phyloP scores from a whole-genome alignment of 2,329 filamentous ascomycete species.

The Blastomyces silverae region DNA sequence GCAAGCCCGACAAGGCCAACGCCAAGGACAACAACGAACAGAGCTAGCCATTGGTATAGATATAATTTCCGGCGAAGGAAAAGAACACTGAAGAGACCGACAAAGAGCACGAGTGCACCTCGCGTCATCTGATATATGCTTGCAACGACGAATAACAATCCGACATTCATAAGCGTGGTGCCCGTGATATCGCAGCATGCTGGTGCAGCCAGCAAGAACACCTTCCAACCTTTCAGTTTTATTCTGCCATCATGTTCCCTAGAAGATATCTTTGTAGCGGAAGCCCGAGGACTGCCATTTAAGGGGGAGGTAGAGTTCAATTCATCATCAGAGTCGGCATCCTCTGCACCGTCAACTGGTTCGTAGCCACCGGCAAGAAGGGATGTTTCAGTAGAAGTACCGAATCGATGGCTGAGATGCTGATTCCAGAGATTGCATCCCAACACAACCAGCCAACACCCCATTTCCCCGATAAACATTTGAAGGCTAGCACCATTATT shows the following conservation, averaged over 20 bases:
- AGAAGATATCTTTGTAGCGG: conserved; percentile 47
- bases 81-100: conserved; percentile 87
- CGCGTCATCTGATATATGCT: conserved; percentile 99
- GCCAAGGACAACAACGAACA: conserved; percentile 78
- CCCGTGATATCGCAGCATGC: conserved; percentile 90
- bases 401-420: conserved; percentile 39
- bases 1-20: conserved; percentile 87
- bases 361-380: conserved; percentile 55
- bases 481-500: conserved; percentile 51
- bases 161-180: conserved; percentile 96
- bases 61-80: conserved; percentile 75
- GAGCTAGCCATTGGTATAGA: conserved; percentile 85
- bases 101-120: conserved; percentile 88
- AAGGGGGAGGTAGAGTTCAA: conserved; percentile 40
- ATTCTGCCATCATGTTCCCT: conserved; percentile 50
- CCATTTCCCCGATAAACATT: conserved; percentile 97
- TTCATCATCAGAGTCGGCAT: conserved; percentile 42
- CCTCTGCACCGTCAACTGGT: conserved; percentile 51
- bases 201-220: conserved; percentile 72
- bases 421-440: conserved; percentile 59
- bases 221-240: conserved; percentile 61
- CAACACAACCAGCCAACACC: conserved; percentile 87
- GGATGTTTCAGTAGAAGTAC: conserved; percentile 38
- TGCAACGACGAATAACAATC: conserved; percentile 84
- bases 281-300: conserved; percentile 41